Evolutionary conservation across 768 basidiomycete genomes (phyloP).

Genomic region (Cyathus striatus): DNA sequence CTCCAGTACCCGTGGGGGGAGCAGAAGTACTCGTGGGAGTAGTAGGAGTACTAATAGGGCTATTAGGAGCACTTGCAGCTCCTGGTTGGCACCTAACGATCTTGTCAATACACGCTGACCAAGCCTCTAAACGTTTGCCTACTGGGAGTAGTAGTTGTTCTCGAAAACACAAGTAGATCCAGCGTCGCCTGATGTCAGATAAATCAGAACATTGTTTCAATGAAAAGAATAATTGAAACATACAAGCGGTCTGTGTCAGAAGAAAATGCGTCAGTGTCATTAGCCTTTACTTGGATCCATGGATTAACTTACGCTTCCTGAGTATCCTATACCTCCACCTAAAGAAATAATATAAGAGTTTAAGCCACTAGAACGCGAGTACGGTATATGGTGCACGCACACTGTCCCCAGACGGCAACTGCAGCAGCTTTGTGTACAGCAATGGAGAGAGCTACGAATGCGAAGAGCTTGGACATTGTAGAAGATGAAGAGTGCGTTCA

Average conservation of each 20-base stretch:
- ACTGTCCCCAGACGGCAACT: slow-evolving; percentile 31
- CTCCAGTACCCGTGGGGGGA: neutral
- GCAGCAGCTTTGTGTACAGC: slow-evolving; percentile 10
- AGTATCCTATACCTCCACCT: slow-evolving; percentile 25
- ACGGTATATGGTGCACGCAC: slow-evolving; percentile 12
- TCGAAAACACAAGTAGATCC: slow-evolving; percentile 22
- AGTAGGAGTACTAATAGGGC: slow-evolving; percentile 1
- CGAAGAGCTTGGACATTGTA: slow-evolving; percentile 16
- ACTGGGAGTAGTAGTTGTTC: slow-evolving; percentile 24
- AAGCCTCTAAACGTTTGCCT: neutral
- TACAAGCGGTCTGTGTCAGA: slow-evolving; percentile 14
- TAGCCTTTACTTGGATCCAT: neutral
- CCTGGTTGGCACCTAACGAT: slow-evolving; percentile 13
- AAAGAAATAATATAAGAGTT: neutral
- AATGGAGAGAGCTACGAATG: slow-evolving; percentile 16
- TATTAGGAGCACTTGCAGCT: slow-evolving; percentile 2
- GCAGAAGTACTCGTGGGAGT: slow-evolving; percentile 2
- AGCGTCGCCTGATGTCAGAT: slow-evolving; percentile 23
- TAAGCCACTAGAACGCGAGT: no score
- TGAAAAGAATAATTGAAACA: neutral
- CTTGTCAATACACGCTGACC: neutral
- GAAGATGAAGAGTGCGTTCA: neutral
- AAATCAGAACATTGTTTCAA: neutral
- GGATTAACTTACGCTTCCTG: slow-evolving; percentile 20
- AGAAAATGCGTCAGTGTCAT: neutral